Evolutionary conservation across 371 early-diverging fungal species (phyloP), one percentile per base, ranked within the genome.

Genomic region (Mortierella sp.): DNA sequence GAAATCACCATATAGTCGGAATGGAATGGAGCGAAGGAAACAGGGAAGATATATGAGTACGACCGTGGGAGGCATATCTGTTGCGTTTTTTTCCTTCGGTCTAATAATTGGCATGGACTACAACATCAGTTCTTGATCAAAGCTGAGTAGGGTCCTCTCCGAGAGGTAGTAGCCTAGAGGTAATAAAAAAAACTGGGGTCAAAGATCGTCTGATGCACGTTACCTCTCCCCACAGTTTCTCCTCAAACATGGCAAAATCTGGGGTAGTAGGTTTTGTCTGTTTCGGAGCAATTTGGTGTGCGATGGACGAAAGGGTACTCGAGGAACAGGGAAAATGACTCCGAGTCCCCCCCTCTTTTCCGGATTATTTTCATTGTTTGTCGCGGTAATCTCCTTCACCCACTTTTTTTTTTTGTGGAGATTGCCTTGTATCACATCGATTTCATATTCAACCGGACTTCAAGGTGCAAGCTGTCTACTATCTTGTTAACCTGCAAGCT

Each of bases 121-220:
- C 30, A 30, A 30, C 4, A 30, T 30, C n/a, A n/a, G n/a, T n/a
- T n/a, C n/a, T n/a, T n/a, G n/a, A n/a, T n/a, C 30, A 30, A 30
- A 4, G 30, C 4, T 4, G 30, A 30, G 30, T 30, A 30, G 4
- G 2, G 30, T 30, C 30, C 30, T 30, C 43, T 43, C 54, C 52
- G 52, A n/a, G 54, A 52, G n/a, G 8, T 1, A 9, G 11, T 9
- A 20, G 16, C 14, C 5, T 5, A 6, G 9, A 43, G 43, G 14
- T 10, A 28, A 54, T 6, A 8, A 62, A 63, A 71, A 71, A 71
- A 64, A 71, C 71, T 58, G 64, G 71, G 65, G 64, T 64, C 71
- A 64, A 64, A 22, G 54, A 59, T 14, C 12, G 28, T 47, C 0
- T 51, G 68, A 12, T 22, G 26, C 5, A 9, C 18, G 24, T 18